Percentiles rank a stretch among this genome's conserved stretches.
Evolutionary conservation across 1,284 basidiomycete species (phyloP).

Genomic region (Ceratobasidium sp.): DNA sequence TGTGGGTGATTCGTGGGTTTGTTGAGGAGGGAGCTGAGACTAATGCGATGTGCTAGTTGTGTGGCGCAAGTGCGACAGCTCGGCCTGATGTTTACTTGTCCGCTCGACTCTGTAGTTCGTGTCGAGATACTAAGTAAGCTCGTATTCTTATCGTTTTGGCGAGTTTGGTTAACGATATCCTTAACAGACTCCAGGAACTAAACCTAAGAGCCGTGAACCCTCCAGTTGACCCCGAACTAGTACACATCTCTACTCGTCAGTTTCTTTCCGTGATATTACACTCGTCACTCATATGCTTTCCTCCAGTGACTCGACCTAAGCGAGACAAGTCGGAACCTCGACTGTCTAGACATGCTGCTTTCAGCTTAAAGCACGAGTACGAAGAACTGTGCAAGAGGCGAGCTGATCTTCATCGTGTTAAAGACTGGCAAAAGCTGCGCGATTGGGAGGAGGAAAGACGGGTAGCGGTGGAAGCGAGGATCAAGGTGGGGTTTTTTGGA

Average conservation of each 20-base stretch:
- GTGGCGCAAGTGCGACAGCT: conserved; percentile 5
- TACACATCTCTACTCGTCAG: background rate
- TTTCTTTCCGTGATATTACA: background rate
- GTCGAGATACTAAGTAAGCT: conserved; percentile 11
- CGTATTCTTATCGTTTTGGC: too few species aligned
- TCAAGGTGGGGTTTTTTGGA: too few species aligned
- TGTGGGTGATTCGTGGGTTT: background rate
- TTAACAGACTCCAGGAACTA: background rate
- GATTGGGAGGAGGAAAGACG: background rate
- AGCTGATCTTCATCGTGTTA: too few species aligned
- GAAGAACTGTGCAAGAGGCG: too few species aligned
- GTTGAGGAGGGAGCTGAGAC: too few species aligned
- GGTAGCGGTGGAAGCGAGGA: background rate
- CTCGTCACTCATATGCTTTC: too few species aligned
- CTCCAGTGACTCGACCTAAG: background rate
- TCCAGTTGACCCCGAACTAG: background rate
- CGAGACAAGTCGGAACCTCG: background rate
- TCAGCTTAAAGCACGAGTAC: background rate
- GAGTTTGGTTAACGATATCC: too few species aligned
- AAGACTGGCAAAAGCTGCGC: background rate
- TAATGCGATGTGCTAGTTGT: background rate
- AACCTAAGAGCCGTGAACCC: background rate
- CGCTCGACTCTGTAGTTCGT: background rate
- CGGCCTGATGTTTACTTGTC: background rate
- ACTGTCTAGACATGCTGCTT: background rate